Base-by-base conservation (phyloP, 768 basidiomycete genomes). In the Tulasnella sp. region DNA sequence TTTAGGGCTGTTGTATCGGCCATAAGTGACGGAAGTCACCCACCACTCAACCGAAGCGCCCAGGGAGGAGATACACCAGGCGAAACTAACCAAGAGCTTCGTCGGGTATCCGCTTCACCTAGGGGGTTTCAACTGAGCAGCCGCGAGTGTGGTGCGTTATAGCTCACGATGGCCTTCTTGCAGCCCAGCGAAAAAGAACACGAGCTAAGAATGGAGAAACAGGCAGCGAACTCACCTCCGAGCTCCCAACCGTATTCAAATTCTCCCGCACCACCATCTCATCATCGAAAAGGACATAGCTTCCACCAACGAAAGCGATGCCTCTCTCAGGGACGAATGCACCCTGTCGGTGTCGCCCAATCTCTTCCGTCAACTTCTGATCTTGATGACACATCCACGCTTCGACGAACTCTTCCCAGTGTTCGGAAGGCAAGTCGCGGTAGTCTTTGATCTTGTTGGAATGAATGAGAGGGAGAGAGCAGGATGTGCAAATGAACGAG, bases 341-440 rank as follows among this genome's bases (percentile, higher is more conserved):
- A 81, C 89, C 86, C 83, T 87, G 88, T 85, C 86, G 88, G 82
- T 89, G 89, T 81, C 90, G 88, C 76, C 90, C 86, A 3, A 95
- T 89, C 20, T 92, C 90, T 46, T 92, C 92, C 81, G 93, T 90
- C 75, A 98, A 87, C 64, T 90, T 92, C 87, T 97, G 96, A 84
- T 98, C 96, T 12, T 92, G 86, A 85, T 98, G 97, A 83, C 97
- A 99, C 94, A 99, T 96, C 97, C 97, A 99, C 11, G 96, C 93
- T 82, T 98, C 97, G 28, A 99, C 91, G 22, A 99, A 91, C 85
- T 99, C 97, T 82, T 96, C 93, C 97, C 97, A 99, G 83, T 99
- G 93, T 84, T 98, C 97, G 5, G 95, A 96, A 3, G 97, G 97
- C 18, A 99, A 88, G 84, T 98, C 96, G 54, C 92, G 90, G 85